Base-by-base conservation (phyloP, 108 stramenopile genomes). In the Mediolabrus comicus region DNA sequence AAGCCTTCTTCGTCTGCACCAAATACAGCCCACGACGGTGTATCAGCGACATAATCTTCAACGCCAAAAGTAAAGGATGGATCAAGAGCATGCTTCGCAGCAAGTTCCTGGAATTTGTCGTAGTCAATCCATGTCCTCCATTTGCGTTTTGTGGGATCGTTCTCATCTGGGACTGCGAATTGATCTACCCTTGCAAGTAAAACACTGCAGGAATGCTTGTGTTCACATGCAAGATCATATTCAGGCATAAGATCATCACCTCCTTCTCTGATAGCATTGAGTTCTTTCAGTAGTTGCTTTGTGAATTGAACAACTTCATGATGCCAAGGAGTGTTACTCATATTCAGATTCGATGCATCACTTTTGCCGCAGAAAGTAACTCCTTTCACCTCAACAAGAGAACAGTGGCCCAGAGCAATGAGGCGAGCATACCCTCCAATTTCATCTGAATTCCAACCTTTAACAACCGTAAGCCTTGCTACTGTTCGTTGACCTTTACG, bases 51-150 rank as follows among this genome's bases (percentile, higher is more conserved):
- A 71, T 98, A 98, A 75, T 98, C 98, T 46, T 76, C 74, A 1
- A 92, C 92, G 2, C 67, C 64, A 80, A 94, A 96, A 2, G 69
- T 88, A 34, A 87, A 87, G 22, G 86, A 59, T 11, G 86, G 87
- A 77, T 92, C 84, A 6, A 62, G 68, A 16, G 60, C 66, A 62
- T 83, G 72, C 35, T 62, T 69, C 26, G 39, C 62, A 16, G 83
- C 85, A 36, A 98, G 78, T 60, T 87, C 84, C 32, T 97, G 88
- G 67, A 96, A 98, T 60, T 83, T 86, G 29, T 89, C 88, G 67
- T 98, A 98, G 80, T 98, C 87, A 61, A 98, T 97, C 98, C 98
- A 98, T 5, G 98, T 97, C 52, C 80, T 81, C 98, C 98, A 98
- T 69, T 70, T 74, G 17, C 95, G 83, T 34, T 75, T 74, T 4